A percentile compares a stretch with the other conserved stretches of the same genome.
Evolutionary conservation across 2,329 filamentous ascomycete species (phyloP).

Genomic region (Alternaria arbusti): DNA sequence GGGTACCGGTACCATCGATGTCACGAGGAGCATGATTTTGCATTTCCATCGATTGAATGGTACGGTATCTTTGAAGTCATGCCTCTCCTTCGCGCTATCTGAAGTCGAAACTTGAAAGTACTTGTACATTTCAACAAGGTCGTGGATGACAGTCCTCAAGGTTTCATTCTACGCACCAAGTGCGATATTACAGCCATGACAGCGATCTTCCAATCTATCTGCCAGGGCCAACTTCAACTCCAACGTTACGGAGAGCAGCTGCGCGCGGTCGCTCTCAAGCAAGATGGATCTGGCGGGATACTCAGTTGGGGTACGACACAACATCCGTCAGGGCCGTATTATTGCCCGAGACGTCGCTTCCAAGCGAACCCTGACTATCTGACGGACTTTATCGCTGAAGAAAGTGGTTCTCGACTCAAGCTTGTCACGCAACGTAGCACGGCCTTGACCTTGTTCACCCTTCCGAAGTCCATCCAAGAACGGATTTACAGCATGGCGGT

Average conservation of each 20-base stretch:
- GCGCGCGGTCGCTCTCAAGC: background rate
- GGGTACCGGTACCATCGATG: background rate
- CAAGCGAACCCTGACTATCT: background rate
- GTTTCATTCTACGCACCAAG: too few relatives aligned
- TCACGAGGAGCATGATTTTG: background rate
- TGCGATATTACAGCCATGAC: background rate
- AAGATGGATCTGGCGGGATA: background rate
- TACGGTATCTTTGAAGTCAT: too few relatives aligned
- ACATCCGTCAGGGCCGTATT: too few relatives aligned
- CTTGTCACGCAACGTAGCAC: background rate
- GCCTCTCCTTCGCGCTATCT: background rate
- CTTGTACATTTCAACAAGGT: too few relatives aligned
- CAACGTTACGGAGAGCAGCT: background rate
- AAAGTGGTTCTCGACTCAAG: background rate
- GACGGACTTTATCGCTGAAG: background rate
- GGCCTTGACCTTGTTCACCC: background rate
- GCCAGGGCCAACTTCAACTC: background rate
- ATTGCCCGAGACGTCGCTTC: too few relatives aligned
- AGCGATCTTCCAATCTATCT: background rate
- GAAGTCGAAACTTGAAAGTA: background rate
- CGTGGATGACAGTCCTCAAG: too few relatives aligned
- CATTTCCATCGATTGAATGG: too few relatives aligned
- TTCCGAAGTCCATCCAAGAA: background rate
- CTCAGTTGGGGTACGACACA: background rate
- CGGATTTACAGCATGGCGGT: background rate